phyloP scores from a whole-genome alignment of 495 filamentous ascomycete genomes.

The Symbiotaphrina buchneri region DNA sequence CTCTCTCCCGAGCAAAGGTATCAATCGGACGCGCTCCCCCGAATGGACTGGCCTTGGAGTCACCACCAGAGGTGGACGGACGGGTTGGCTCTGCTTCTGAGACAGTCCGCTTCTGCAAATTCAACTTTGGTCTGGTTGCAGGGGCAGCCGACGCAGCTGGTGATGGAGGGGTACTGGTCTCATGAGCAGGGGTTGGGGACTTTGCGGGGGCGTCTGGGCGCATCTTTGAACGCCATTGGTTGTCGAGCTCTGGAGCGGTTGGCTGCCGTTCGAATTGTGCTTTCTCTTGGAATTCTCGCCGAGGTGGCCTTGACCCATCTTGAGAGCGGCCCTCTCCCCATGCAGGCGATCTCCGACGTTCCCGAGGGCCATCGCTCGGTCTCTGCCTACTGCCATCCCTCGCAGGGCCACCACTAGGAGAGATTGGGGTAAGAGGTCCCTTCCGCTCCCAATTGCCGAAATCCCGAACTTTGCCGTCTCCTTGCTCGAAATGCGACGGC shows the following conservation, averaged over 20 bases:
- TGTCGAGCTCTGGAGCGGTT: slow-evolving; percentile 70
- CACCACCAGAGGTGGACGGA: slow-evolving; percentile 24
- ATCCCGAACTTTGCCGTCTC: slow-evolving; percentile 69
- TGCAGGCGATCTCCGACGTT: slow-evolving; percentile 48
- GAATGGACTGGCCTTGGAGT: slow-evolving; percentile 76
- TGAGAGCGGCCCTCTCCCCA: slow-evolving; percentile 73
- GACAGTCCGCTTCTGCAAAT: slow-evolving; percentile 73
- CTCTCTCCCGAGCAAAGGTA: slow-evolving; percentile 63
- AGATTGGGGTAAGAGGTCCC: slow-evolving; percentile 61
- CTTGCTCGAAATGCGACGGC: slow-evolving; percentile 18
- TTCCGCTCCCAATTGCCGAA: slow-evolving; percentile 90
- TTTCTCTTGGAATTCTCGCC: slow-evolving; percentile 55
- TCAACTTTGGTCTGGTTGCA: slow-evolving; percentile 47
- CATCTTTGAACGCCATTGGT: slow-evolving; percentile 72
- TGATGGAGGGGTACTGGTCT: slow-evolving; percentile 43
- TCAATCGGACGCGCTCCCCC: slow-evolving; percentile 80
- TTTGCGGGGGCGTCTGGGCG: slow-evolving; percentile 37
- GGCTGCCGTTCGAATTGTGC: slow-evolving; percentile 35
- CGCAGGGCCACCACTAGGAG: slow-evolving; percentile 26
- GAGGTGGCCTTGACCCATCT: slow-evolving; percentile 63
- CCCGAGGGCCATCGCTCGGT: slow-evolving; percentile 36
- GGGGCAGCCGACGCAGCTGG: slow-evolving; percentile 30
- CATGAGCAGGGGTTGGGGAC: slow-evolving; percentile 24
- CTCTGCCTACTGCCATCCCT: slow-evolving; percentile 13
- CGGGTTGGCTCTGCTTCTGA: slow-evolving; percentile 39